These are phyloP conservation scores for Bolboschoenus planiculmis DNA, from an alignment of 176 grass and related monocot genomes.

Conservation along the genomic window DNA sequence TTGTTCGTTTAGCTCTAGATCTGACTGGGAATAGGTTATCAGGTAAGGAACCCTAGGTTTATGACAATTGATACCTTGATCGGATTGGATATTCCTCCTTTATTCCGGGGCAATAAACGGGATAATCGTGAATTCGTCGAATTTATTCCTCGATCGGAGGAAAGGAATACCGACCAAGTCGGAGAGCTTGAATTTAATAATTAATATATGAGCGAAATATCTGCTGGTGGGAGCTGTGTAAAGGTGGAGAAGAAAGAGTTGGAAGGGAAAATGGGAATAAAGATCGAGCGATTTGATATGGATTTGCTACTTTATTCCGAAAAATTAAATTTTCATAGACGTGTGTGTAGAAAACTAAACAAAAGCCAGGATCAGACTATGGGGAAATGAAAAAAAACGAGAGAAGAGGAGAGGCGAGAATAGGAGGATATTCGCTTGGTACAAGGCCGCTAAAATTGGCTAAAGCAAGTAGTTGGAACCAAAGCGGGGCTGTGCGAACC, in stretches of 20 bases:
- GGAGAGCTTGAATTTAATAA: not conserved
- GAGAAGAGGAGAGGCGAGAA: not conserved
- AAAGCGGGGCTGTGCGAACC: not conserved
- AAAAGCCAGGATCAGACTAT: constrained; percentile 1
- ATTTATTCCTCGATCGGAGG: constrained; percentile 14
- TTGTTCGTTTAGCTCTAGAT: not conserved
- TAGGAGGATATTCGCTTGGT: constrained; percentile 10
- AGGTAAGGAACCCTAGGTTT: not conserved
- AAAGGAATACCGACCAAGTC: not conserved
- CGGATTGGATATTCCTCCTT: constrained; percentile 11
- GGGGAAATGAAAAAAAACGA: not conserved
- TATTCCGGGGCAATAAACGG: not conserved
- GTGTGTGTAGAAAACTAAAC: not conserved
- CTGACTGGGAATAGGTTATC: not conserved
- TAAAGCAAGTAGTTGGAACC: constrained; percentile 21
- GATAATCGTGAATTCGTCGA: not conserved
- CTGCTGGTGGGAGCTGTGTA: constrained; percentile 14
- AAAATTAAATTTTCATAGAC: not conserved
- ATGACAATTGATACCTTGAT: not conserved
- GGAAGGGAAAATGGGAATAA: constrained; percentile 4
- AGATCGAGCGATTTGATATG: constrained; percentile 4
- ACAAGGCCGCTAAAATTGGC: constrained; percentile 12
- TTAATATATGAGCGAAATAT: constrained; percentile 2
- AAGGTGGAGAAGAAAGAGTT: constrained; percentile 2
- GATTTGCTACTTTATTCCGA: constrained; percentile 7